Percentiles rank a stretch among this genome's conserved stretches.
Conservation (phyloP, 345 rosid species). For the Nasturtium officinale region DNA sequence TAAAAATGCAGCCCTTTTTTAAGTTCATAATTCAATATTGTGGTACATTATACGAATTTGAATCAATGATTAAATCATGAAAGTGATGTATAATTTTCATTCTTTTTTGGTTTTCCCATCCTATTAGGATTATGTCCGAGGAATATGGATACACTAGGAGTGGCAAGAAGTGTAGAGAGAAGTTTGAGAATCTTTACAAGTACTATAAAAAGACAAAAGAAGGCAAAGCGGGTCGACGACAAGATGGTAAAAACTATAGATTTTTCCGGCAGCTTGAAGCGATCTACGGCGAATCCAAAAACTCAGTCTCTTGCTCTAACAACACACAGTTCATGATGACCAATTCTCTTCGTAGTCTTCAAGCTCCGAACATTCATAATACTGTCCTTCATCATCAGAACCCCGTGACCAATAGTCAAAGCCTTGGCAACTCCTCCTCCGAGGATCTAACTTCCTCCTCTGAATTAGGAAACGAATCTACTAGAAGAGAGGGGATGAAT, state of each 20-base stretch:
- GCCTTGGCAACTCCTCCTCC: slow-evolving; percentile 66
- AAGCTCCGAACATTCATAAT: slow-evolving; percentile 8
- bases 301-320: slow-evolving; percentile 34
- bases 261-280: slow-evolving; percentile 94
- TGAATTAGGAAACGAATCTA: slow-evolving; percentile 45
- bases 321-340: slow-evolving; percentile 42
- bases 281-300: slow-evolving; percentile 66
- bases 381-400: slow-evolving; percentile 8
- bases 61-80: not conserved
- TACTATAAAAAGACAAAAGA: slow-evolving; percentile 94
- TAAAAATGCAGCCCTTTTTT: not conserved
- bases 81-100: not conserved
- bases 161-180: slow-evolving; percentile 95
- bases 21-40: not conserved
- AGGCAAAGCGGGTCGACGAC: slow-evolving; percentile 80
- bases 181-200: slow-evolving; percentile 87
- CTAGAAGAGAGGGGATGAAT: slow-evolving; percentile 47
- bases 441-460: slow-evolving; percentile 59
- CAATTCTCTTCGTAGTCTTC: slow-evolving; percentile 39
- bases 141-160: slow-evolving; percentile 90
- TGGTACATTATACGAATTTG: not conserved
- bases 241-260: slow-evolving; percentile 91
- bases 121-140: slow-evolving; percentile 68
- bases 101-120: not conserved
- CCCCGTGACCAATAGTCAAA: slow-evolving; percentile 39